phyloP scores from a whole-genome alignment of 805 yeast genomes.

The Saccharomyces jurei region DNA sequence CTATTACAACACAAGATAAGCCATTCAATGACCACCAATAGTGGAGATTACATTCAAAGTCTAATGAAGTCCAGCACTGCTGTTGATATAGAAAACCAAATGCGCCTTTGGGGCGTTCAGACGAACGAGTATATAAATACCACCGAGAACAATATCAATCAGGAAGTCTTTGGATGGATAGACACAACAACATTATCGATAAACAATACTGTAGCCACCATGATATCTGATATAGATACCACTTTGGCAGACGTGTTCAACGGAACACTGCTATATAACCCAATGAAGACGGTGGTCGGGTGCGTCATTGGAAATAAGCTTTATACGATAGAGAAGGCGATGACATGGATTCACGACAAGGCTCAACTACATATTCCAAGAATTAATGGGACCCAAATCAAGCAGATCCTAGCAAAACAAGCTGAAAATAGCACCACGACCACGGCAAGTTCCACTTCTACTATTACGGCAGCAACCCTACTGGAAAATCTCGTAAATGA shows the following conservation, averaged over 20 bases:
- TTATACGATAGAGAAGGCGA: conserved; percentile 54
- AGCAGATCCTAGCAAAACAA: conserved; percentile 12
- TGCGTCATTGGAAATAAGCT: conserved; percentile 77
- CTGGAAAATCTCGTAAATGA: conserved; percentile 18
- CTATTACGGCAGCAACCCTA: background rate
- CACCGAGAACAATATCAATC: conserved; percentile 50
- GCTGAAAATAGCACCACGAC: conserved; percentile 1
- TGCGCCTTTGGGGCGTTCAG: conserved; percentile 42
- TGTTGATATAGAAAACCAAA: conserved; percentile 25
- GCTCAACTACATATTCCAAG: conserved; percentile 53
- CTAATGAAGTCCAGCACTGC: conserved; percentile 4
- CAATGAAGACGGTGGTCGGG: conserved; percentile 59
- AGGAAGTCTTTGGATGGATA: conserved; percentile 59
- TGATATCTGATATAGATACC: conserved; percentile 50
- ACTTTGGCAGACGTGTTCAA: conserved; percentile 56
- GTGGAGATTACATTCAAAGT: background rate
- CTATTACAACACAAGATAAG: conserved; percentile 8
- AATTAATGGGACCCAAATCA: conserved; percentile 32
- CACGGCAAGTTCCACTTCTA: conserved; percentile 3
- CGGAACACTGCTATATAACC: conserved; percentile 54
- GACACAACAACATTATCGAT: conserved; percentile 47
- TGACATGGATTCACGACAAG: conserved; percentile 69
- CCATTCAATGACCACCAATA: background rate
- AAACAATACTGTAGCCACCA: conserved; percentile 50
- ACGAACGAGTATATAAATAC: conserved; percentile 47